Conservation (phyloP, 345 rosid species). For the Brassica carinata region DNA sequence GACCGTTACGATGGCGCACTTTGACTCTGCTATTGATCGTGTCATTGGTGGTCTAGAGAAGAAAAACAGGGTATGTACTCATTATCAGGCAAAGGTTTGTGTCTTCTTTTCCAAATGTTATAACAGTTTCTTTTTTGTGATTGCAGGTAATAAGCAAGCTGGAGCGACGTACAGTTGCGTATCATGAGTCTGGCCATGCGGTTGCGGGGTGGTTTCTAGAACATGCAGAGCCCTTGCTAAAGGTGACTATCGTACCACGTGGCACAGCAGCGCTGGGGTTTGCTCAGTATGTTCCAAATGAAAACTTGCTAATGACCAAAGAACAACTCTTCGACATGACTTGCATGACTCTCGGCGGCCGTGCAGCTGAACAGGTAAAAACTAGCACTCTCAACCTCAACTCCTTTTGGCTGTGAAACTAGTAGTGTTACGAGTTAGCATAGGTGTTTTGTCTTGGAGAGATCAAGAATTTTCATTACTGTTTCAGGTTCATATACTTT, state of each 20-base stretch:
- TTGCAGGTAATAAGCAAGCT: background rate
- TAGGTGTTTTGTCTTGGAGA: background rate
- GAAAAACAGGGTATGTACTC: background rate
- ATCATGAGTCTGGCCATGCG: background rate
- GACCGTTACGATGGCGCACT: background rate
- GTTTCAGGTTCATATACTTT: no score
- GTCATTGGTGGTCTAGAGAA: background rate
- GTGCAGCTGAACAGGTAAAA: background rate
- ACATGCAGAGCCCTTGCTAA: background rate
- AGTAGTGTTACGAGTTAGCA: slow-evolving; percentile 1
- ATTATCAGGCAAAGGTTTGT: background rate
- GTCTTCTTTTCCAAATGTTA: background rate
- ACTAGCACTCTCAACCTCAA: slow-evolving; percentile 9
- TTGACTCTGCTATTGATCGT: background rate
- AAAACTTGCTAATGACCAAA: background rate
- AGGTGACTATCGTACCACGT: background rate
- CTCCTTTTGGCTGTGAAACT: slow-evolving; percentile 3
- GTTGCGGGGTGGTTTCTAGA: background rate
- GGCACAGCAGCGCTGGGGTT: background rate
- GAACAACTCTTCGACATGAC: background rate
- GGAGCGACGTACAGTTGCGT: background rate
- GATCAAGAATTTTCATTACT: slow-evolving; percentile 1
- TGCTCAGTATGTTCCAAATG: background rate
- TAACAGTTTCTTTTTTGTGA: background rate
- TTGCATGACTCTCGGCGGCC: slow-evolving; percentile 1